Conservation (phyloP, 441 rosid genomes). For the Viola pubescens region DNA sequence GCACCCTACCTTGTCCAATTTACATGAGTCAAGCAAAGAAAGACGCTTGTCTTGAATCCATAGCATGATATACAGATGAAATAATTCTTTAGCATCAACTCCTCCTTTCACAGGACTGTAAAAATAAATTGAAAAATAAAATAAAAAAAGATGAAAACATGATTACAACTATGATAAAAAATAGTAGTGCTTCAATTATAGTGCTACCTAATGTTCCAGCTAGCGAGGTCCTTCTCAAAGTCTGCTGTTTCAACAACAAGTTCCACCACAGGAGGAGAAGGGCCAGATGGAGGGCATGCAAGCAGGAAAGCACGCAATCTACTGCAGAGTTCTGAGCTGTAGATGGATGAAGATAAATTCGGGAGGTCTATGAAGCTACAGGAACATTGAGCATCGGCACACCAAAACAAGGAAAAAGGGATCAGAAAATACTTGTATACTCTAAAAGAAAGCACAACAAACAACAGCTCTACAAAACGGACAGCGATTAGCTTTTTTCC, state of each 20-base stretch:
- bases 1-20: conserved; percentile 73
- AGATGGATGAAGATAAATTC: conserved; percentile 75
- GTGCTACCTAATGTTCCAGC: conserved; percentile 73
- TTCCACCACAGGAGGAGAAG: conserved; percentile 82
- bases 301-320: conserved; percentile 83
- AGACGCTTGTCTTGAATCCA: conserved; percentile 98
- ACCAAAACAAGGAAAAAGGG: conserved; percentile 8
- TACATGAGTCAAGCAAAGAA: conserved; percentile 80
- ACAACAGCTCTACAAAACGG: too few species aligned
- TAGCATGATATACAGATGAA: conserved; percentile 83
- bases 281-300: conserved; percentile 95
- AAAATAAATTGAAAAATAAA: conserved; percentile 8
- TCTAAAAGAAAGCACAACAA: too few species aligned
- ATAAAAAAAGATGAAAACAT: conserved; percentile 20
- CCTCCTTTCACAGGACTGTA: conserved; percentile 87
- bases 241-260: conserved; percentile 90
- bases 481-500: too few species aligned
- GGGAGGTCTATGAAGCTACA: conserved; percentile 93
- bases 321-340: conserved; percentile 84
- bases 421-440: too few species aligned
- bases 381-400: conserved; percentile 12
- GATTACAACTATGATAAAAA: conserved; percentile 8
- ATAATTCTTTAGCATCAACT: conserved; percentile 87
- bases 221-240: conserved; percentile 86
- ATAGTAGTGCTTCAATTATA: conserved; percentile 15